Evolutionary conservation across 352 stramenopile species (phyloP).

Genomic region (Pseudoperonospora humuli): DNA sequence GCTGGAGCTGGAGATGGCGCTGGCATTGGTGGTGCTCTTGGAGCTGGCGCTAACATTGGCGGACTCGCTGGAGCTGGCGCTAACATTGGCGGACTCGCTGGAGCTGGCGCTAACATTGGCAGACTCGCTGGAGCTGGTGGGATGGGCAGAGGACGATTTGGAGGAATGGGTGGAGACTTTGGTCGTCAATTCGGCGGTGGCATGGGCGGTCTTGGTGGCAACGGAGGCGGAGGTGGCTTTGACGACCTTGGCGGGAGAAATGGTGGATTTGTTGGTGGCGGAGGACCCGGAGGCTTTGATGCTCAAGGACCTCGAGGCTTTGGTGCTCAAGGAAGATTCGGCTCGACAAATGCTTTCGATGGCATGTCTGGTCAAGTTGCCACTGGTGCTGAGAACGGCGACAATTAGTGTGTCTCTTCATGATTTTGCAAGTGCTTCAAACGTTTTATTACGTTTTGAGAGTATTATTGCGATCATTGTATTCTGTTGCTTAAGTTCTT

Average conservation of each 20-base stretch:
- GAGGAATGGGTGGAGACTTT: constrained; percentile 1
- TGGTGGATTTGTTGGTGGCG: background rate
- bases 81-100: background rate
- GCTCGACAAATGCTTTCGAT: constrained; percentile 1
- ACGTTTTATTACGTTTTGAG: too few species aligned
- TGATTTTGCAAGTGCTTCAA: too few species aligned
- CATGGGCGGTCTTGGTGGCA: constrained; percentile 3
- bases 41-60: constrained; percentile 1
- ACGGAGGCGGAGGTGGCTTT: background rate
- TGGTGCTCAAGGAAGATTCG: constrained; percentile 3
- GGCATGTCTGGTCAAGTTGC: constrained; percentile 1
- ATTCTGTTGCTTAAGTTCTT: too few species aligned
- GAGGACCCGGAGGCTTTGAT: constrained; percentile 1
- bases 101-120: constrained; percentile 1
- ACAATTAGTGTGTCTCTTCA: too few species aligned
- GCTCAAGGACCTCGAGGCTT: constrained; percentile 2
- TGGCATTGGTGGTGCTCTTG: background rate
- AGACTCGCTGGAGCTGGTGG: background rate
- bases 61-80: background rate
- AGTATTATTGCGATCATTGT: too few species aligned
- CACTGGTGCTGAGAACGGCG: background rate
- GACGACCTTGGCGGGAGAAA: background rate
- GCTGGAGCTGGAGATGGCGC: background rate
- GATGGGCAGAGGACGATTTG: background rate
- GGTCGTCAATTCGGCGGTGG: background rate